Base-by-base conservation (phyloP, 2,329 filamentous ascomycete species). In the Penicillium sp. region DNA sequence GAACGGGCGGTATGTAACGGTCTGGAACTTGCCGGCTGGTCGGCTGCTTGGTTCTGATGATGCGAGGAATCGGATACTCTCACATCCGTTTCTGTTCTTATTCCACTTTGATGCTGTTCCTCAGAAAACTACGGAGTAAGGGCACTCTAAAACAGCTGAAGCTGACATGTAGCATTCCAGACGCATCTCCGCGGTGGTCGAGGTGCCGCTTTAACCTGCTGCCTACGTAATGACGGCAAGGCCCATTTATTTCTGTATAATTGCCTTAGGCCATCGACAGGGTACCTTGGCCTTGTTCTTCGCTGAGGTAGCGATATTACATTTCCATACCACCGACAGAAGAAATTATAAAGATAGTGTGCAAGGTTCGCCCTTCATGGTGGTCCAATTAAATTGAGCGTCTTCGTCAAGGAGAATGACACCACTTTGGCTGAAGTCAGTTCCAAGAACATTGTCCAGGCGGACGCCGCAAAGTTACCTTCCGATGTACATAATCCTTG, bases 1-100 rank as follows among this genome's bases (percentile, higher is more conserved):
- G 56, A 58, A 58, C 26, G 45, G 35, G 48, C 19, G 56, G 30
- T 51, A 51, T 35, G 56, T 50, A 58, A 51, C 17, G 30, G 56
- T 58, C 56, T 58, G 46, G 31, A 51, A 46, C 48, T 47, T 26
- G 56, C 23, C 56, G 48, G 30, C 19, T 23, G 56, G 44, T n/a
- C n/a, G 41, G 26, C 38, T 29, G 46, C 15, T 51, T 44, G 46
- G 19, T 51, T 44, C 44, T 21, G 15, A 51, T 19, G 47, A 44
- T 51, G 45, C 17, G 17, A 47, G 55, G 29, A 6, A 17, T 30
- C 46, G 21, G 30, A 31, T 35, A 21, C 55, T 45, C 50, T 23
- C 31, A 15, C 31, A 45, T 58, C 26, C 26, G 21, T 21, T 41
- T 35, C 13, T 44, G 47, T 51, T 45, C 46, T 41, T 51, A 47